These are phyloP conservation scores for Blastobotrys arbuscula DNA, from an alignment of 1,139 yeast genomes.

Conservation along the genomic window DNA sequence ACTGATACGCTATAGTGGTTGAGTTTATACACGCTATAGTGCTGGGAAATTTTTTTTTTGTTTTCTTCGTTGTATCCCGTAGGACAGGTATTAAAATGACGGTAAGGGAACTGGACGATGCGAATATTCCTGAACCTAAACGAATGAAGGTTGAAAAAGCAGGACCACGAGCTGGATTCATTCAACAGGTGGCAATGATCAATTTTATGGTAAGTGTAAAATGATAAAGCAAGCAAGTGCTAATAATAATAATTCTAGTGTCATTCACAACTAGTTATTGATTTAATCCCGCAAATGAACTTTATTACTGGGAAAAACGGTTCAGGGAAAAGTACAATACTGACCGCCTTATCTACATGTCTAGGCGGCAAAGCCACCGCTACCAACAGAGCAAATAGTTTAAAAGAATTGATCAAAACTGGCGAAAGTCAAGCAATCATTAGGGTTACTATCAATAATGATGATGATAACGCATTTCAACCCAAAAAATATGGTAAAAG, in stretches of 20 bases:
- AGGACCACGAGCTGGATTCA: constrained; percentile 19
- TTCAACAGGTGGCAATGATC: constrained; percentile 26
- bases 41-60: no score
- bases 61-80: no score
- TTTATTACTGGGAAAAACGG: constrained; percentile 94
- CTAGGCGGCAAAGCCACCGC: constrained; percentile 93
- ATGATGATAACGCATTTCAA: constrained; percentile 58
- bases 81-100: no score
- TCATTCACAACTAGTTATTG: constrained; percentile 71
- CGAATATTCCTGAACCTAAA: neutral
- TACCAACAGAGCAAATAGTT: constrained; percentile 74
- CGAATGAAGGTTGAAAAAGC: neutral
- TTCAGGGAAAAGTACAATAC: constrained; percentile 87
- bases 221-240: neutral
- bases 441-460: constrained; percentile 50
- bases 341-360: constrained; percentile 87
- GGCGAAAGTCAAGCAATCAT: constrained; percentile 66
- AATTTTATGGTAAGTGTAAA: constrained; percentile 36
- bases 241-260: constrained; percentile 30
- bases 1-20: no score
- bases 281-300: constrained; percentile 78
- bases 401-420: constrained; percentile 68
- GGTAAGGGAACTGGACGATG: neutral
- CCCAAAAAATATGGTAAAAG: constrained; percentile 60
- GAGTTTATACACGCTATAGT: no score